Base-by-base conservation (phyloP, 495 filamentous ascomycete species). In the Penicillium bovifimosum region DNA sequence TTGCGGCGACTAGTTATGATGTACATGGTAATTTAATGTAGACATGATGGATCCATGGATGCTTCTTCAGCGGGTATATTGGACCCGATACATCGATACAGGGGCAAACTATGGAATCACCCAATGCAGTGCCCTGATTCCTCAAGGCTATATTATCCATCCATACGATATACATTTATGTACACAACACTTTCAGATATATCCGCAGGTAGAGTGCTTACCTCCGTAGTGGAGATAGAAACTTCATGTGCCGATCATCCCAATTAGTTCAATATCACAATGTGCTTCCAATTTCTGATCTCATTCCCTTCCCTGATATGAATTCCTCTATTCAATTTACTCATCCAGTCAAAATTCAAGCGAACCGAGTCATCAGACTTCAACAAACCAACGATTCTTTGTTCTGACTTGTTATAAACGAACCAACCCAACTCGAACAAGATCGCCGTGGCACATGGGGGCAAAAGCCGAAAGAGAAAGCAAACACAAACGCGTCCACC, bases 401-500 rank as follows among this genome's bases (percentile, higher is more conserved):
- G 11, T 36, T 14, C 34, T 36, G 32, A 13, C 45, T 36, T 47
- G 32, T 24, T 24, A 4, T 24, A 24, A 24, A 24, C 45, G n/a
- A 47, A 47, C 45, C 18, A 33, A 16, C 26, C 48, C 36, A 38
- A 48, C 9, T 17, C 6, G 48, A 27, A 16, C 0, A 41, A 20
- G 48, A 42, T 50, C 48, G 48, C 29, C 48, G 29, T 50, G n/a
- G 39, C 48, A 50, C 48, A 41, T 31, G 38, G 20, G 32, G 39
- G 18, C 27, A 20, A 26, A 41, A 35, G 13, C 16, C n/a, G n/a
- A n/a, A n/a, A n/a, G n/a, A 50, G 18, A 18, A 33, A 33, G 14
- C 32, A 48, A 48, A 20, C 46, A 48, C 26, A 39, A 26, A 47
- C 20, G 13, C 47, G 38, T 38, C n/a, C 17, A 10, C n/a, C 14